Evolutionary conservation across 768 basidiomycete genomes (phyloP), one percentile per base, ranked within the genome.

Genomic region (Daedalea quercina): DNA sequence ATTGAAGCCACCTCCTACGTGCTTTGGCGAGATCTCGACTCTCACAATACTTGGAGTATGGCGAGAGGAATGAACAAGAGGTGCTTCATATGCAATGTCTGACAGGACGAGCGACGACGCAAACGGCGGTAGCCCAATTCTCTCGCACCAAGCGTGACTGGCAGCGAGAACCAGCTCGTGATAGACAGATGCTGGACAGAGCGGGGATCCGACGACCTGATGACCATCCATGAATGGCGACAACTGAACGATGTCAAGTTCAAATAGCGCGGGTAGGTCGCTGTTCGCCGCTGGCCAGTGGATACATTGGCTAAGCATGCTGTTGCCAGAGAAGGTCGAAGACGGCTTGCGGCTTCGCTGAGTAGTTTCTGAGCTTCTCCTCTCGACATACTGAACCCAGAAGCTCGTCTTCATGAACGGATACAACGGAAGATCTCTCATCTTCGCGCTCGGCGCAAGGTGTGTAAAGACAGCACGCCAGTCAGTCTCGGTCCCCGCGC

Each of bases 111-210:
- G 62, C 53, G n/a, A 73, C 68, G 31, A 65, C 7, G 70, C 71
- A 7, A 62, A 57, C 13, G 50, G 41, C 9, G 58, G 49, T 15
- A 62, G 50, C 1, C 60, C 60, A 25, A 70, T 60, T 19, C 74
- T 63, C 11, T 63, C 63, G 23, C 63, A 62, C 3, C 72, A 60
- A 28, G 77, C 68, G 26, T 68, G 53, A 11, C 78, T 67, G 1
- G 75, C 77, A 6, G 78, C 74, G 33, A 77, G 65, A 0, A 71
- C 77, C 40, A 80, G 74, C 56, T 86, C 83, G 12, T 81, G 61
- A 56, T 85, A 85, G 1, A 85, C 75, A 0, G 83, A 85, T 1
- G 81, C 85, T 9, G 85, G 84, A 57, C 84, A 86, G 12, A 62
- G 53, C 7, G 57, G 41, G 2, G 73, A 51, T 3, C 74, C 78